Conservation (phyloP, 1,284 basidiomycete genomes). For the Pholiota adiposa region DNA sequence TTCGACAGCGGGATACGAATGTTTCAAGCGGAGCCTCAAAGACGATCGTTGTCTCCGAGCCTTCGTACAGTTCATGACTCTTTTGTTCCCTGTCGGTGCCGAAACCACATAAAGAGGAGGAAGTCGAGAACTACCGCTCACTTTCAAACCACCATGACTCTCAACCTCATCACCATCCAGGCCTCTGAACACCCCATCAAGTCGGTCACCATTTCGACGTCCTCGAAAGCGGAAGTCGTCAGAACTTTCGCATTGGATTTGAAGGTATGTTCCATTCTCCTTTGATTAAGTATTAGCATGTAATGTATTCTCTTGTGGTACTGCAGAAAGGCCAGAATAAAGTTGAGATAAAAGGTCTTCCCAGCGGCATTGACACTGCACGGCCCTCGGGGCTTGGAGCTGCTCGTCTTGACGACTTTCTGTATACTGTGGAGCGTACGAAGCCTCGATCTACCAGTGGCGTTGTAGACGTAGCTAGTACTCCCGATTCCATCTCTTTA, state of each 20-base stretch:
- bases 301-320: neutral
- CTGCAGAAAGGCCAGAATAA: conserved; percentile 52
- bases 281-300: neutral
- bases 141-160: neutral
- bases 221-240: conserved; percentile 45
- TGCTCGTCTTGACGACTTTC: conserved; percentile 53
- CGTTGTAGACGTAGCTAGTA: neutral
- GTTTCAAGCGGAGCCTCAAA: no score
- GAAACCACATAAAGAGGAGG: neutral
- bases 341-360: conserved; percentile 48
- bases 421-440: conserved; percentile 38
- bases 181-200: conserved; percentile 41
- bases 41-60: neutral
- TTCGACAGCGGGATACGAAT: no score
- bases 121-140: no score
- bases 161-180: conserved; percentile 6
- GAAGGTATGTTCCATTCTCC: conserved; percentile 29
- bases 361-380: conserved; percentile 51
- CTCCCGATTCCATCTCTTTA: conserved; percentile 23
- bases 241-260: conserved; percentile 41
- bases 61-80: neutral
- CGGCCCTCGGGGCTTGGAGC: conserved; percentile 50
- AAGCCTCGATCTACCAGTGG: conserved; percentile 21
- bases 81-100: neutral
- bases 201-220: conserved; percentile 48